phyloP scores from a whole-genome alignment of 169 alveolate species.

The Eimeria acervulina region DNA sequence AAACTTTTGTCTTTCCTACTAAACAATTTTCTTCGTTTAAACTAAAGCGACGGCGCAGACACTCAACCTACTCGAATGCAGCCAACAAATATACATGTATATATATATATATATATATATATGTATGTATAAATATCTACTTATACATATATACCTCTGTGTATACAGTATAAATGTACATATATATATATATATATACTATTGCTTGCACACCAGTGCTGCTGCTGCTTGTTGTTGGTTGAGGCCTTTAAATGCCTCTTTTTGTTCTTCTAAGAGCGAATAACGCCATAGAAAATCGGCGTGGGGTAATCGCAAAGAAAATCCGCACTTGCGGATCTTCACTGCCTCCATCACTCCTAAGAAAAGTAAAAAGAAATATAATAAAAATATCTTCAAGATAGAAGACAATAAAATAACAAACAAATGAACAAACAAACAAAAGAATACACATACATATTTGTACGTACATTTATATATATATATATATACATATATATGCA shows the following conservation, averaged over 20 bases:
- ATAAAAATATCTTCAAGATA: neutral
- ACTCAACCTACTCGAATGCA: neutral
- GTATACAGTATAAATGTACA: too few species aligned
- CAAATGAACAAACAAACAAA: too few species aligned
- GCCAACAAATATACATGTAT: too few species aligned
- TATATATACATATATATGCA: neutral
- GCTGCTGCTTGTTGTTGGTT: too few species aligned
- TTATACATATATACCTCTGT: too few species aligned
- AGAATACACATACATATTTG: neutral
- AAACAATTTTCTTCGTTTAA: conserved; percentile 6
- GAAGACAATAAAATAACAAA: neutral
- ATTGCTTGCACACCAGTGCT: too few species aligned
- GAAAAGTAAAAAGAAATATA: neutral
- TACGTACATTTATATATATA: neutral
- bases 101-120: too few species aligned
- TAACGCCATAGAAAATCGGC: conserved; percentile 66
- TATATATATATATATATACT: too few species aligned
- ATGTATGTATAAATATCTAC: neutral
- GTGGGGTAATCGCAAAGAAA: conserved; percentile 50
- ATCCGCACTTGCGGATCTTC: conserved; percentile 72
- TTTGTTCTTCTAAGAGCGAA: neutral
- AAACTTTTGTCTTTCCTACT: conserved; percentile 50
- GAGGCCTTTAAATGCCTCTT: neutral
- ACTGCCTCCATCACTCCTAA: conserved; percentile 80
- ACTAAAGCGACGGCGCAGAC: neutral